A percentile compares a stretch with the other conserved stretches of the same genome.
phyloP scores from a whole-genome alignment of 2,329 filamentous ascomycete genomes.

The Pseudogymnoascus sp. region DNA sequence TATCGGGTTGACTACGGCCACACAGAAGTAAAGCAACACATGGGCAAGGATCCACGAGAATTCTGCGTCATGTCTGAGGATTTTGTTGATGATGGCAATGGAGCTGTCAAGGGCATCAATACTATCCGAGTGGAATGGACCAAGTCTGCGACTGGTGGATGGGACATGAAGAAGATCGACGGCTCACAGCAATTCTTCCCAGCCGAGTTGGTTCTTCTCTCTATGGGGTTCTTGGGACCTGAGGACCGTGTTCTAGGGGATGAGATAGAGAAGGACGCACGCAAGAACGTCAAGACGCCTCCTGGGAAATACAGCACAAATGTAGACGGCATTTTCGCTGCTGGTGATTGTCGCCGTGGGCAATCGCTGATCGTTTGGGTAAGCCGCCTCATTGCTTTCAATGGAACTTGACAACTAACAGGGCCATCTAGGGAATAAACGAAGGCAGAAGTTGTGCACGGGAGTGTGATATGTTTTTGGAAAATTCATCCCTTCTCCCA shows the following conservation, averaged over 20 bases:
- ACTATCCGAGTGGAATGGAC: constrained; percentile 95
- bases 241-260: constrained; percentile 82
- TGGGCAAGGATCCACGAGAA: constrained; percentile 91
- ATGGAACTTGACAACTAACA: constrained; percentile 28
- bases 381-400: constrained; percentile 17
- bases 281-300: constrained; percentile 94
- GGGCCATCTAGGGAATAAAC: constrained; percentile 70
- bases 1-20: constrained; percentile 99
- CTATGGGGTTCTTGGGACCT: constrained; percentile 95
- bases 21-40: constrained; percentile 90
- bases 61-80: constrained; percentile 98
- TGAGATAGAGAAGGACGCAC: constrained; percentile 81
- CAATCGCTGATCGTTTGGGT: constrained; percentile 95
- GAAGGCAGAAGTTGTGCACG: constrained; percentile 89
- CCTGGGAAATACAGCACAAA: constrained; percentile 84
- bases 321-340: constrained; percentile 80
- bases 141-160: constrained; percentile 77
- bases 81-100: constrained; percentile 81
- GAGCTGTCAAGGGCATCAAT: constrained; percentile 91
- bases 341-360: constrained; percentile 88
- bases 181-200: constrained; percentile 94
- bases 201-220: constrained; percentile 85
- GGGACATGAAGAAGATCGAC: constrained; percentile 98
- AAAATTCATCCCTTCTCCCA: constrained; percentile 69
- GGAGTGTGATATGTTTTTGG: constrained; percentile 83